A percentile compares a stretch with the other conserved stretches of the same genome.
Evolutionary conservation across 768 basidiomycete genomes (phyloP).

Genomic region (Lactarius evosmus): DNA sequence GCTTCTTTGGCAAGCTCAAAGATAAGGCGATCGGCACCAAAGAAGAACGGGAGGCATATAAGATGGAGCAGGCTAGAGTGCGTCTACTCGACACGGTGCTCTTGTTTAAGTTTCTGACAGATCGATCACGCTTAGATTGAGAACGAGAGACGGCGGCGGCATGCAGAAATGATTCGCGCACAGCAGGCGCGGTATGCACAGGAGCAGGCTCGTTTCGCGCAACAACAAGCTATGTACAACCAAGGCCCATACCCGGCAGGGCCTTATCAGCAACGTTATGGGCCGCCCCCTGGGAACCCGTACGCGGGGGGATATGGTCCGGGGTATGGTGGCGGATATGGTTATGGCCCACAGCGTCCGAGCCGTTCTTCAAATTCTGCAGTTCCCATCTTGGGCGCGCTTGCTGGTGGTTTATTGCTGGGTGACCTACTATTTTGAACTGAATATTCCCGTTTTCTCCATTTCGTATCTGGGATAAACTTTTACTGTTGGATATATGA

Average conservation of each 20-base stretch:
- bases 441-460: not conserved
- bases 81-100: not conserved
- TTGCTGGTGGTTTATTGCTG: constrained; percentile 38
- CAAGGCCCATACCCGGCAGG: constrained; percentile 1
- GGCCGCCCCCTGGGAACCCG: constrained; percentile 31
- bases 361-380: constrained; percentile 25
- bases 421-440: constrained; percentile 16
- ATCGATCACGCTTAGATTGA: constrained; percentile 17
- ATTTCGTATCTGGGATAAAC: not conserved
- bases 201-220: constrained; percentile 6
- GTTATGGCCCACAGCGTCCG: constrained; percentile 1
- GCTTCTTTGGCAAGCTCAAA: constrained; percentile 59
- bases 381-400: constrained; percentile 36
- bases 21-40: constrained; percentile 62
- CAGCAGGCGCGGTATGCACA: constrained; percentile 12
- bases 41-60: constrained; percentile 55
- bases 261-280: constrained; percentile 26
- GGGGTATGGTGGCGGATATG: constrained; percentile 22
- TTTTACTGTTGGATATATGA: not conserved
- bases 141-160: constrained; percentile 11
- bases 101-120: not conserved
- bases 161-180: constrained; percentile 1
- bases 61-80: constrained; percentile 36
- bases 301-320: constrained; percentile 17
- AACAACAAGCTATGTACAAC: constrained; percentile 20